These are phyloP conservation scores for Didymella exigua DNA, from an alignment of 2,329 filamentous ascomycete genomes.

Conservation along the genomic window DNA sequence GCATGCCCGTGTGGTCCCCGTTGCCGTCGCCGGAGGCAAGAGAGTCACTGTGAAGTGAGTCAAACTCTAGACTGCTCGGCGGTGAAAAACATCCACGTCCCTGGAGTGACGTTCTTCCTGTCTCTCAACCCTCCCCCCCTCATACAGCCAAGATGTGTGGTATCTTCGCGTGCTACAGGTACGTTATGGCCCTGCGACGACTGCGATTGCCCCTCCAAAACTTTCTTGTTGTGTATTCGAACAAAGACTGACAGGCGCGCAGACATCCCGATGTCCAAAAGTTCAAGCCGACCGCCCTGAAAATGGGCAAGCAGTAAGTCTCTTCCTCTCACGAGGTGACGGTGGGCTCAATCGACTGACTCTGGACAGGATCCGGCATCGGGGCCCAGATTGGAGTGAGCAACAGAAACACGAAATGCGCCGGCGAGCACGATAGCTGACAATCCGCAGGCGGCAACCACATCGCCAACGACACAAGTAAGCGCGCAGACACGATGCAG, in stretches of 20 bases:
- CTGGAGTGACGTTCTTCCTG: constrained; percentile 4
- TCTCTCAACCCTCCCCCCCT: constrained; percentile 6
- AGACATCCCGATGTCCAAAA: constrained; percentile 91
- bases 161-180: constrained; percentile 95
- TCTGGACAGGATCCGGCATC: constrained; percentile 78
- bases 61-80: constrained; percentile 27
- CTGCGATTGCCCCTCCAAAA: constrained; percentile 32
- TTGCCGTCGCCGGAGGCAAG: constrained; percentile 28
- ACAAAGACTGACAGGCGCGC: constrained; percentile 38
- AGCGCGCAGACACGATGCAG: constrained; percentile 15
- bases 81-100: constrained; percentile 14
- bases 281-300: constrained; percentile 93
- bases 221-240: constrained; percentile 13
- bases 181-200: constrained; percentile 28
- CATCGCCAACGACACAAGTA: constrained; percentile 89
- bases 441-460: constrained; percentile 76
- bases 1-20: constrained; percentile 22
- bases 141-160: constrained; percentile 76
- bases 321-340: not conserved
- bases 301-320: constrained; percentile 90
- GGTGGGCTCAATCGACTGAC: constrained; percentile 41
- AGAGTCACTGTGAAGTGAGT: constrained; percentile 30
- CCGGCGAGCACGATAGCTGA: constrained; percentile 39
- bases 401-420: constrained; percentile 44
- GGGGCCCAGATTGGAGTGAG: constrained; percentile 98